Conservation (phyloP, 2,329 filamentous ascomycete genomes). For the Tolypocladium capitatum region DNA sequence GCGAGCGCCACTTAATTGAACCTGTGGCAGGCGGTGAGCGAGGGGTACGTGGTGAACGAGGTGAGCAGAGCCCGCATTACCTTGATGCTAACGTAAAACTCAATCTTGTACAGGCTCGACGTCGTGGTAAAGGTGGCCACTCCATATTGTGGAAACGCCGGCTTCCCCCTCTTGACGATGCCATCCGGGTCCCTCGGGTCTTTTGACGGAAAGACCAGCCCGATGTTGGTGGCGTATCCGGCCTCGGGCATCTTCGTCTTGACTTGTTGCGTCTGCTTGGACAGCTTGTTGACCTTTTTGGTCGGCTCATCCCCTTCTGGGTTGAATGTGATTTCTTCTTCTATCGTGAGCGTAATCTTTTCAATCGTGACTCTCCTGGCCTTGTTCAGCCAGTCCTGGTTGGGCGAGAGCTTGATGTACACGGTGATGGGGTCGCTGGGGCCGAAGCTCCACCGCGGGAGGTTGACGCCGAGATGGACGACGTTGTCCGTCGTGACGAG, state of each 20-base stretch:
- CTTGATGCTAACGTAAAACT: slow-evolving; percentile 92
- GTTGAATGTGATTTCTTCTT: slow-evolving; percentile 98
- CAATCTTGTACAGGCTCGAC: slow-evolving; percentile 92
- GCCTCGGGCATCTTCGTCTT: slow-evolving; percentile 78
- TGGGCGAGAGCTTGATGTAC: slow-evolving; percentile 87
- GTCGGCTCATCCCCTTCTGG: slow-evolving; percentile 92
- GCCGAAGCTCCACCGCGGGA: slow-evolving; percentile 93
- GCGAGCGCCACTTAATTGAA: slow-evolving; percentile 71
- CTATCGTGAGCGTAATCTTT: slow-evolving; percentile 85
- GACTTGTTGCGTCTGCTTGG: slow-evolving; percentile 70
- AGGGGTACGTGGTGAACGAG: not conserved
- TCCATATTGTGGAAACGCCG: slow-evolving; percentile 79
- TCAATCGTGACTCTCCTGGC: slow-evolving; percentile 86
- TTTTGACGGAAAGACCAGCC: slow-evolving; percentile 79
- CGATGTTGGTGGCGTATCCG: slow-evolving; percentile 86
- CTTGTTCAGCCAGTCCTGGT: slow-evolving; percentile 81
- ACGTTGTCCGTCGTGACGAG: slow-evolving; percentile 80
- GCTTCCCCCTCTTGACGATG: slow-evolving; percentile 70
- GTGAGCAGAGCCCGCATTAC: slow-evolving; percentile 30
- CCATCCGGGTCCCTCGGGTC: slow-evolving; percentile 80
- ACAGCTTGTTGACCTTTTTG: slow-evolving; percentile 75
- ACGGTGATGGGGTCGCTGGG: slow-evolving; percentile 90
- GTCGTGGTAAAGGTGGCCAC: slow-evolving; percentile 88
- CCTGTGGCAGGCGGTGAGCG: slow-evolving; percentile 37
- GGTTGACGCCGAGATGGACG: slow-evolving; percentile 78